Evolutionary conservation across 805 yeast genomes (phyloP).

Genomic region (Barnettozyma botsteinii): DNA sequence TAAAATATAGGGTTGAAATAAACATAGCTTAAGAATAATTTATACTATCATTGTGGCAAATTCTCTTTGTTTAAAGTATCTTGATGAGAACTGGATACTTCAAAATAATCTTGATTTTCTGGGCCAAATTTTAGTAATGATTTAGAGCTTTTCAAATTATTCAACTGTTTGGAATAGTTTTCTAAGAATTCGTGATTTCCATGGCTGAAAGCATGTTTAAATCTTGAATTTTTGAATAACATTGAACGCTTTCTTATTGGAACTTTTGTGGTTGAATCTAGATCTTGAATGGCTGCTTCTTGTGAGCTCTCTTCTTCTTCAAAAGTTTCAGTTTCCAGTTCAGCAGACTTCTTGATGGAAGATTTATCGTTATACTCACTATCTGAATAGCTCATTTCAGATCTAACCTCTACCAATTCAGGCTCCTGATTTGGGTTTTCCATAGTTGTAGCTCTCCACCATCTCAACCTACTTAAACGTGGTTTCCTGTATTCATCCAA

Average conservation of each 20-base stretch:
- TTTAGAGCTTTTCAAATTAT: background rate
- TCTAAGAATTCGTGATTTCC: background rate
- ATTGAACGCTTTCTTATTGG: background rate
- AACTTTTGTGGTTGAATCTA: background rate
- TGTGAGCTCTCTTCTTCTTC: background rate
- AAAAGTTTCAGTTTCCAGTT: background rate
- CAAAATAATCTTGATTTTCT: background rate
- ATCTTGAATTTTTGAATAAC: background rate
- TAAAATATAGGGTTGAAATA: too few species aligned
- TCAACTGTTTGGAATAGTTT: conserved; percentile 2
- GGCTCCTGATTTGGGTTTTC: background rate
- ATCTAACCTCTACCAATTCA: conserved; percentile 2
- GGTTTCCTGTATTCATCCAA: background rate
- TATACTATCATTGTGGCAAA: too few species aligned
- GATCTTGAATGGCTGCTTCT: background rate
- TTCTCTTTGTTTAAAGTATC: background rate
- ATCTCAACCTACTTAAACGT: conserved; percentile 2
- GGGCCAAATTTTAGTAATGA: conserved; percentile 6
- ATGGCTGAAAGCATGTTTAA: background rate
- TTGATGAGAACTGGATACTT: background rate
- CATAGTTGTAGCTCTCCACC: conserved; percentile 7
- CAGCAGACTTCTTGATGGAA: background rate
- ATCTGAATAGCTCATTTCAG: background rate
- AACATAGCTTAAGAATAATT: too few species aligned
- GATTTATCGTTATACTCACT: background rate